phyloP scores from a whole-genome alignment of 148 eudicot genomes.

The Chenopodium formosanum region DNA sequence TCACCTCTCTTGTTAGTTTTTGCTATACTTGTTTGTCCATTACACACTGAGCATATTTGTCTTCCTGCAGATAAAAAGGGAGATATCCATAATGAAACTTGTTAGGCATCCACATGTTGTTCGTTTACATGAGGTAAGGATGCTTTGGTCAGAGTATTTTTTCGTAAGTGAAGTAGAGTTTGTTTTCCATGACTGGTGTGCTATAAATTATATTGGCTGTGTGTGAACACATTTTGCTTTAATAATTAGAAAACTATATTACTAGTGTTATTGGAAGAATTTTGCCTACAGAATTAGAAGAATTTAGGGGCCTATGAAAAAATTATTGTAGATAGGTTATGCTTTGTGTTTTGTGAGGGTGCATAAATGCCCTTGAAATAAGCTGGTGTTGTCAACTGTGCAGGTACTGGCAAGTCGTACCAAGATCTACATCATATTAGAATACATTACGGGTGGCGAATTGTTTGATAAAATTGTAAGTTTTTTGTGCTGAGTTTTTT shows the following conservation, averaged over 20 bases:
- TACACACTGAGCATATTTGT: constrained; percentile 2
- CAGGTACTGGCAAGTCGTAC: constrained; percentile 96
- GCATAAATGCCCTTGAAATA: not conserved
- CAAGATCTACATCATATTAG: constrained; percentile 92
- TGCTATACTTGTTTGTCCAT: not conserved
- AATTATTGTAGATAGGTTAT: not conserved
- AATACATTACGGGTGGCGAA: constrained; percentile 98
- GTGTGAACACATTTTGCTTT: not conserved
- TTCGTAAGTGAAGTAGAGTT: not conserved
- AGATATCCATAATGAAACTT: constrained; percentile 92
- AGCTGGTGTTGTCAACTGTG: constrained; percentile 13
- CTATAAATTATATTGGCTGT: not conserved
- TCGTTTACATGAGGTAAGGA: constrained; percentile 79
- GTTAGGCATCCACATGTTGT: constrained; percentile 95
- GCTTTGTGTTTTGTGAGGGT: constrained; percentile 1
- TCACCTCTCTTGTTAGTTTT: constrained; percentile 6
- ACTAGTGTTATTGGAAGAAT: not conserved
- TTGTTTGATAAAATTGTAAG: constrained; percentile 96
- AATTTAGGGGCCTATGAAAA: not conserved
- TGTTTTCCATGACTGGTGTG: not conserved
- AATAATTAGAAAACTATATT: too few species aligned
- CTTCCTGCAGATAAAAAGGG: constrained; percentile 81
- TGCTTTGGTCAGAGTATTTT: constrained; percentile 4
- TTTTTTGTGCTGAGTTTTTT: constrained; percentile 5
- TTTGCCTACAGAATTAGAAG: too few species aligned